Base-by-base conservation (phyloP, 768 basidiomycete genomes). In the Suillus sp. region DNA sequence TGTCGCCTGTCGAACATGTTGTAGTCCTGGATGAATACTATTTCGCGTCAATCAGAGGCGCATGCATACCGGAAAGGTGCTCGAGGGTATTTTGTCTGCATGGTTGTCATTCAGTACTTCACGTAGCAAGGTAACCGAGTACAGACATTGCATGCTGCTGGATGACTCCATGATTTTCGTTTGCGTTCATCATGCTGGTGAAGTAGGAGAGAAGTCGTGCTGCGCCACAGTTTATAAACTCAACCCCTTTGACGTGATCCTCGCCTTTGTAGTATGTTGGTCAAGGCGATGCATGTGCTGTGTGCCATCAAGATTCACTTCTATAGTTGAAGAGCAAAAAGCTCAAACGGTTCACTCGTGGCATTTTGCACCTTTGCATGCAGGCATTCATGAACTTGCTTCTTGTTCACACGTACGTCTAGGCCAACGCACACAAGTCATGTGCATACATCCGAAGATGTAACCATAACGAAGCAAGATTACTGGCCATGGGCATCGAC, bases 1-100 rank as follows among this genome's bases (percentile, higher is more conserved):
- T 73, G 65, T 77, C 76, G 66, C 66, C 73, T 74, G 68, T 57
- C 25, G 56, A 57, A 57, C 25, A 40, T 57, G 25, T 37, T 56
- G 35, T 40, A 10, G 37, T 38, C 35, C 37, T 25, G 55, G 22
- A 56, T 57, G 25, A 30, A 40, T 57, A 40, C 25, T 34, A 40
- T 40, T 42, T 57, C 56, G 18, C 18, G 25, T 57, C n/a, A n/a
- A n/a, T n/a, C 56, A 57, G 25, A 57, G 25, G 25, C 27, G 56
- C 54, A 56, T 56, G 55, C 55, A 40, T 57, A 57, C 56, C 56
- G 40, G 56, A 57, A 57, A 57, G 56, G 38, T 27, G 56, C 37
- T 57, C 56, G 18, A 57, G 56, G 14, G 56, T 57, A 5, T 30
- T 40, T 57, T 16, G 56, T 57, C 56, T 57, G 25, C 38, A 57